Conservation (phyloP, 345 rosid species). For the Eutrema japonicum region DNA sequence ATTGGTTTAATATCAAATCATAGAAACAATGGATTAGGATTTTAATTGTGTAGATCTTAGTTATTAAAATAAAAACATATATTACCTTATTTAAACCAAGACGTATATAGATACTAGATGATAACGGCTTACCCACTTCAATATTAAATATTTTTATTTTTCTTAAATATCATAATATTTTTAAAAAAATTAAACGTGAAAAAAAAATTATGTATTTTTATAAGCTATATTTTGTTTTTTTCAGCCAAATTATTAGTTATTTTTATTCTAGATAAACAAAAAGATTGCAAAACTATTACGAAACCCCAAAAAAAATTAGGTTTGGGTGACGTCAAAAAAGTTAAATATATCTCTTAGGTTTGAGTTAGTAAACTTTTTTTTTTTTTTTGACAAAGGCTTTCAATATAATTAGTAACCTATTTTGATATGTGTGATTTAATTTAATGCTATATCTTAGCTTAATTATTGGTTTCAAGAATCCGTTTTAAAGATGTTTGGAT, state of each 20-base stretch:
- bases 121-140: not conserved
- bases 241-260: not conserved
- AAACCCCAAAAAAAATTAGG: not conserved
- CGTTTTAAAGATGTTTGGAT: too few relatives aligned
- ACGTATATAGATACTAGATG: constrained; percentile 1
- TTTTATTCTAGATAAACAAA: not conserved
- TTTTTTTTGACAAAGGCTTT: too few relatives aligned
- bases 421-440: too few relatives aligned
- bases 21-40: constrained; percentile 30
- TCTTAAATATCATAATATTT: not conserved
- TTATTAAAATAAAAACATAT: constrained; percentile 8
- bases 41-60: constrained; percentile 14
- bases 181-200: too few relatives aligned
- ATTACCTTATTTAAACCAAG: constrained; percentile 33
- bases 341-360: too few relatives aligned
- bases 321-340: too few relatives aligned
- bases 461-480: too few relatives aligned
- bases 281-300: not conserved
- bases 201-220: too few relatives aligned
- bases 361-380: too few relatives aligned
- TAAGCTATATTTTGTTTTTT: not conserved
- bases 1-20: constrained; percentile 25
- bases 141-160: not conserved
- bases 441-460: too few relatives aligned
- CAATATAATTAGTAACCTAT: too few relatives aligned